A percentile compares a stretch with the other conserved stretches of the same genome.
These are phyloP conservation scores for Leptodontidium sp. DNA, from an alignment of 2,329 filamentous ascomycete species.

Conservation along the genomic window DNA sequence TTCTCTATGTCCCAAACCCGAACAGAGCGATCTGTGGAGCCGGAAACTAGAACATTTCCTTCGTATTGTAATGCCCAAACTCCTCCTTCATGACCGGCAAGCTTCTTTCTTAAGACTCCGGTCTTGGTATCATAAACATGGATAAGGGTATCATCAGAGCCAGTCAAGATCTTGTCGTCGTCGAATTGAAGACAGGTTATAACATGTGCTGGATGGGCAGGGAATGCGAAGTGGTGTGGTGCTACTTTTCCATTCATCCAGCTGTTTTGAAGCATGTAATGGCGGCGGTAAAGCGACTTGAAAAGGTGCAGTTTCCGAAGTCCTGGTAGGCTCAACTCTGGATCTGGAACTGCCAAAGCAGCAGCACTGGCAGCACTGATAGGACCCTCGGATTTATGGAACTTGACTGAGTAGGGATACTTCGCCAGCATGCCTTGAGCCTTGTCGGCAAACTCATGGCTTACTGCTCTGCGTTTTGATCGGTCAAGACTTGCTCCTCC, in stretches of 20 bases:
- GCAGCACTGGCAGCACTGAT: slow-evolving; percentile 87
- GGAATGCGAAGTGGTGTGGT: slow-evolving; percentile 91
- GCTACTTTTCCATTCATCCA: slow-evolving; percentile 90
- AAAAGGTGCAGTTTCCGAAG: slow-evolving; percentile 88
- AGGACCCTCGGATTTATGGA: slow-evolving; percentile 74
- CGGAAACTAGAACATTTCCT: slow-evolving; percentile 92
- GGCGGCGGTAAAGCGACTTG: slow-evolving; percentile 94
- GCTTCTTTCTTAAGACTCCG: slow-evolving; percentile 80
- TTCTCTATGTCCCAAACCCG: slow-evolving; percentile 99
- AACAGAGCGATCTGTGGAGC: slow-evolving; percentile 96
- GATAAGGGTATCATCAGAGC: slow-evolving; percentile 96
- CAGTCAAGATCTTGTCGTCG: slow-evolving; percentile 96
- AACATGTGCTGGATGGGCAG: slow-evolving; percentile 94
- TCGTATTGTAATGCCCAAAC: slow-evolving; percentile 98
- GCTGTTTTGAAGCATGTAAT: slow-evolving; percentile 87
- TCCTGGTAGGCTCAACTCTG: slow-evolving; percentile 78
- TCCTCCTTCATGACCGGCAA: slow-evolving; percentile 94
- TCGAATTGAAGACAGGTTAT: slow-evolving; percentile 98
- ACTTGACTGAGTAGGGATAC: slow-evolving; percentile 36
- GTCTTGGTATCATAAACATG: slow-evolving; percentile 98
- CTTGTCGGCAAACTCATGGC: slow-evolving; percentile 42
- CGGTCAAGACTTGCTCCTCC: slow-evolving; percentile 38
- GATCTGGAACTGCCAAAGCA: slow-evolving; percentile 81
- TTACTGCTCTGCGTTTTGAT: slow-evolving; percentile 44
- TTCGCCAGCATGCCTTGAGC: slow-evolving; percentile 37